A percentile compares a stretch with the other conserved stretches of the same genome.
Conservation (phyloP, 495 filamentous ascomycete genomes). For the Neurospora sp. region DNA sequence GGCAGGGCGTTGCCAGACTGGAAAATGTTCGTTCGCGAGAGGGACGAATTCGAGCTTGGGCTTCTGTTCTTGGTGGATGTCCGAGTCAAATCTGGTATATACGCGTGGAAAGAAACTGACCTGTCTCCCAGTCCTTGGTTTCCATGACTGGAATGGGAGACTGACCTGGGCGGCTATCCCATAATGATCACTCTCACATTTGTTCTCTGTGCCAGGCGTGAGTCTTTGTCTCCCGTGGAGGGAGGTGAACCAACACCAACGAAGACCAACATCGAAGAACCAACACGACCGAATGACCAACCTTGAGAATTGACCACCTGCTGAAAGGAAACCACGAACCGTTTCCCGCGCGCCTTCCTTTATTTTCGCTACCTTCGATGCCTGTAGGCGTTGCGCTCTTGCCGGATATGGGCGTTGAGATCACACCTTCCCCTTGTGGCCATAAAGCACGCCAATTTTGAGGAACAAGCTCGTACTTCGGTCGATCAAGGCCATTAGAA, state of each 20-base stretch:
- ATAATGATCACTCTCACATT: background rate
- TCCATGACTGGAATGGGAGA: background rate
- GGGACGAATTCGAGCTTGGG: background rate
- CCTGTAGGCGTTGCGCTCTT: background rate
- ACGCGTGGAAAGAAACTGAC: background rate
- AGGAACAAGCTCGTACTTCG: background rate
- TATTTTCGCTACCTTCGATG: background rate
- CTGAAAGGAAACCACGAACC: background rate
- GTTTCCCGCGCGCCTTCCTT: too few species aligned
- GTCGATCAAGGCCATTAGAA: background rate
- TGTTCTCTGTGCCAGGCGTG: background rate
- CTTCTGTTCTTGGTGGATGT: background rate
- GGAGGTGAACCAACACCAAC: background rate
- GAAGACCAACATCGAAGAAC: background rate
- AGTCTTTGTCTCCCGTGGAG: background rate
- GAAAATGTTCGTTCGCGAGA: background rate
- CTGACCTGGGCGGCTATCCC: background rate
- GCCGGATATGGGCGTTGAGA: too few species aligned
- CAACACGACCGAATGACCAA: background rate
- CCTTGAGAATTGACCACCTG: background rate
- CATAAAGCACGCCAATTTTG: background rate
- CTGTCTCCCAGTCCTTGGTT: background rate
- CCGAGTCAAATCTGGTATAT: background rate
- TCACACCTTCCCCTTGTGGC: background rate
- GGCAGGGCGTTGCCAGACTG: background rate